Evolutionary conservation across 257 asterid genomes (phyloP), one percentile per base, ranked within the genome.

Genomic region (Penstemon davidsonii): DNA sequence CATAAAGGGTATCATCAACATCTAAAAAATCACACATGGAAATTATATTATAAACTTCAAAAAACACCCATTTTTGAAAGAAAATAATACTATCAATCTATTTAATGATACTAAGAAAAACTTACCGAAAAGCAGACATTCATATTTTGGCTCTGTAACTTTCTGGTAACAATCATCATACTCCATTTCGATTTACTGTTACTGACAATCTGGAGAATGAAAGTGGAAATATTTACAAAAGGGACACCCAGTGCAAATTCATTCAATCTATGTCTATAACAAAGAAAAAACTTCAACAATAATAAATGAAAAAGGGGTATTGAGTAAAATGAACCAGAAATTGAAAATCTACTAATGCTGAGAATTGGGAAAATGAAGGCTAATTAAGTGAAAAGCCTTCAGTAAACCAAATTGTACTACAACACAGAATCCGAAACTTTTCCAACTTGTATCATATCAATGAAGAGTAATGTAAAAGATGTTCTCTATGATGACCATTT

Each of bases 1-100:
- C 92, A 82, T 92, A 90, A 59, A 92, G 84, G 55, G 98, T 88
- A 67, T 92, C 96, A 71, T 92, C 98, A 62, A 92, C 96, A 84
- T 92, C 98, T 92, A 82, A 78, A 78, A 64, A 40, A 8, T 8
- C 49, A 59, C 37, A 59, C 1, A 40, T 25, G 33, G 33, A 40
- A 59, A 36, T 36, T 8, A 7, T 57, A 49, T 15, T 51, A 62
- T 45, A 10, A 8, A 6, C 40, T 3, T 9, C 9, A 74, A 53
- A 37, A 13, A 33, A 57, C 5, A 41, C 54, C 19, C 50, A 11
- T 45, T 54, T 59, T 55, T 47, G 10, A 15, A 50, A 15, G 33
- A 49, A 44, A 36, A 40, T 7, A 40, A 38, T 15, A 4, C 11
- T 58, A 5, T 6, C 8, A 49, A 62, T 62, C 33, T 4, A 41